These are phyloP conservation scores for Diplocarpon rosae DNA, from an alignment of 2,329 filamentous ascomycete genomes.

Conservation along the genomic window DNA sequence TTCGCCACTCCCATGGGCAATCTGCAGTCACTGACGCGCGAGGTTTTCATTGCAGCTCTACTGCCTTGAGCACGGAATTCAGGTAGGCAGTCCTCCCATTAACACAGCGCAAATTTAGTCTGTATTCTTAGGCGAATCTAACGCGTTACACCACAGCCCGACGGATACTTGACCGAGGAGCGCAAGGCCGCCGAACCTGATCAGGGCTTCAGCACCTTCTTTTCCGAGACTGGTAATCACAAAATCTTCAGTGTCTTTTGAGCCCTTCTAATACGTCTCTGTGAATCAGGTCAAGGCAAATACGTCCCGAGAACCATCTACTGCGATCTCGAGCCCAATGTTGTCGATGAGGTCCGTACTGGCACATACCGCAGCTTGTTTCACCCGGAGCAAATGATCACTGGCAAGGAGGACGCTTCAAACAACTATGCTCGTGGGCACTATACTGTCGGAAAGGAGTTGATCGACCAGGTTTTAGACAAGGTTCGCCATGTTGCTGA, in stretches of 20 bases:
- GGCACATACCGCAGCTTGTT: conserved; percentile 93
- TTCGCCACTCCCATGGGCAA: conserved; percentile 4
- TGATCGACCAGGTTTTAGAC: conserved; percentile 96
- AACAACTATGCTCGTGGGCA: conserved; percentile 99
- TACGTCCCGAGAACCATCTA: conserved; percentile 99
- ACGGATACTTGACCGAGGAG: conserved; percentile 97
- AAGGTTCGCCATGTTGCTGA: conserved; percentile 96
- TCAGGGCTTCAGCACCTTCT: conserved; percentile 99
- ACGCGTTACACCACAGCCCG: conserved; percentile 53
- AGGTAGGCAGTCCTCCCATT: conserved; percentile 51
- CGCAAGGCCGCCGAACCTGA: conserved; percentile 88
- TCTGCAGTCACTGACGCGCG: conserved; percentile 17
- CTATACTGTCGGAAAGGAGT: conserved; percentile 99
- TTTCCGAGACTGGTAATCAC: conserved; percentile 90
- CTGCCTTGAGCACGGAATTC: conserved; percentile 99
- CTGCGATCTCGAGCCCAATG: conserved; percentile 98
- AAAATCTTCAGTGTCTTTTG: conserved; percentile 5
- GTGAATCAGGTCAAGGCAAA: conserved; percentile 75
- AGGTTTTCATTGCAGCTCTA: conserved; percentile 61
- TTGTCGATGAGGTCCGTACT: conserved; percentile 97
- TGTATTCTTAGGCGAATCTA: conserved; percentile 19
- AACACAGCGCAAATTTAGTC: background rate
- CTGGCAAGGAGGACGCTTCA: conserved; percentile 98
- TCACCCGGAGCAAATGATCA: conserved; percentile 99
- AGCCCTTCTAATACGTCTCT: conserved; percentile 21